phyloP scores from a whole-genome alignment of 2,329 filamentous ascomycete species.

The Hymenoscyphus albidus region DNA sequence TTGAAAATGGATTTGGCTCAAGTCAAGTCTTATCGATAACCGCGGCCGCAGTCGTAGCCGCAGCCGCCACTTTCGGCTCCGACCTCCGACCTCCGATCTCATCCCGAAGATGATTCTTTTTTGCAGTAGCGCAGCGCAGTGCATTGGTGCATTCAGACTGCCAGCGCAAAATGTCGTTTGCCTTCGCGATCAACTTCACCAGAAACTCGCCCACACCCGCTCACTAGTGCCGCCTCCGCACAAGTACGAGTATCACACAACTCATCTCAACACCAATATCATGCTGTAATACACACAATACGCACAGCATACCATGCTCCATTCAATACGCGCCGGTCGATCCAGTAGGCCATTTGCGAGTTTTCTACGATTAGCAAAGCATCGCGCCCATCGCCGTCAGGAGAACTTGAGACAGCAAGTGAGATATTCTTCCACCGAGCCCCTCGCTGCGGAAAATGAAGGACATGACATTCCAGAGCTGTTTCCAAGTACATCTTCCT shows the following conservation, averaged over 20 bases:
- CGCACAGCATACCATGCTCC: slow-evolving; percentile 34
- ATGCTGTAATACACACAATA: slow-evolving; percentile 23
- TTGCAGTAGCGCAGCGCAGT: neutral
- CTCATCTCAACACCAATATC: slow-evolving; percentile 7
- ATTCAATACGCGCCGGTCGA: slow-evolving; percentile 31
- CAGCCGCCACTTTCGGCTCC: no score
- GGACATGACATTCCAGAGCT: slow-evolving; percentile 9
- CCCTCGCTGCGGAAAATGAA: slow-evolving; percentile 7
- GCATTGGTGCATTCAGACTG: neutral
- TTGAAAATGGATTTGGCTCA: no score
- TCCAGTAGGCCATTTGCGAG: slow-evolving; percentile 36
- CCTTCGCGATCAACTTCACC: neutral
- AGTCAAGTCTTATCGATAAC: no score
- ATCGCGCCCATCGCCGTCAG: slow-evolving; percentile 39
- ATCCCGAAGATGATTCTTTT: no score
- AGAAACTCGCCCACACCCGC: neutral
- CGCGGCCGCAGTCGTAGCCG: no score
- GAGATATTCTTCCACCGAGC: slow-evolving; percentile 37
- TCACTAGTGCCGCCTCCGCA: neutral
- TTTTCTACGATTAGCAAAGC: slow-evolving; percentile 50
- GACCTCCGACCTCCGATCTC: no score
- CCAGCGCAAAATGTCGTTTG: neutral
- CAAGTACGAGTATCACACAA: neutral
- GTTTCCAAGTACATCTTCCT: slow-evolving; percentile 18
- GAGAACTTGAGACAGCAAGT: slow-evolving; percentile 38